These are phyloP conservation scores for Metschnikowia gelsemii DNA, from an alignment of 805 yeast species.

Conservation along the genomic window DNA sequence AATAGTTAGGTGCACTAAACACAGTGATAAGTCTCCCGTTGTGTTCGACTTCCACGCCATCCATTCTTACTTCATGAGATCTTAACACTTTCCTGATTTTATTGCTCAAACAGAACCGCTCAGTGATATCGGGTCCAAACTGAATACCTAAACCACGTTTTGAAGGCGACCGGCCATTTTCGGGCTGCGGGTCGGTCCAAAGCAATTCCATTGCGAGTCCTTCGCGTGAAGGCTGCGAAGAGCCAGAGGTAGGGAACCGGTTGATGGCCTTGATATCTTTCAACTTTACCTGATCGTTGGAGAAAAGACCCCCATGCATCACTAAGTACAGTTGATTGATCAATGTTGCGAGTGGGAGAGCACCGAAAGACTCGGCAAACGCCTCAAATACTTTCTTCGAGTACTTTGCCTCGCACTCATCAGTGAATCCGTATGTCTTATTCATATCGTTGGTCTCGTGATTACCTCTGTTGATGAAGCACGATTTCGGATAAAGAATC, in stretches of 20 bases:
- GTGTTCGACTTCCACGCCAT: conserved; percentile 87
- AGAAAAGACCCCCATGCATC: conserved; percentile 94
- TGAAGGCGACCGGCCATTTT: conserved; percentile 77
- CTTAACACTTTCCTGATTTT: conserved; percentile 77
- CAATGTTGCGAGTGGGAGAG: conserved; percentile 81
- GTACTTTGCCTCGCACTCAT: conserved; percentile 91
- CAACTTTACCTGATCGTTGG: conserved; percentile 67
- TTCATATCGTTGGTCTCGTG: conserved; percentile 98
- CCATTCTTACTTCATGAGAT: conserved; percentile 94
- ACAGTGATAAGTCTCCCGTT: conserved; percentile 84
- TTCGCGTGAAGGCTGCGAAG: conserved; percentile 80
- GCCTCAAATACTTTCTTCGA: conserved; percentile 74
- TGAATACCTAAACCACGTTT: conserved; percentile 95
- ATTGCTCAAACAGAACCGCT: conserved; percentile 69
- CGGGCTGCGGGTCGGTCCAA: conserved; percentile 94
- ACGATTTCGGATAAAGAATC: conserved; percentile 63
- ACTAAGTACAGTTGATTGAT: conserved; percentile 78
- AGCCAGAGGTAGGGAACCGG: conserved; percentile 53
- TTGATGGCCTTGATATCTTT: conserved; percentile 72
- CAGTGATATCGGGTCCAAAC: conserved; percentile 95
- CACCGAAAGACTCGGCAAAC: conserved; percentile 82
- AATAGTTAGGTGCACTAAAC: conserved; percentile 97
- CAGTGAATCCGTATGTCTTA: conserved; percentile 93
- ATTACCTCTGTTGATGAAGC: conserved; percentile 88
- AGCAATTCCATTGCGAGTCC: conserved; percentile 95